Percentiles rank a stretch among this genome's conserved stretches.
phyloP scores from a whole-genome alignment of 2,329 filamentous ascomycete genomes.

The Calonectria crousiana region DNA sequence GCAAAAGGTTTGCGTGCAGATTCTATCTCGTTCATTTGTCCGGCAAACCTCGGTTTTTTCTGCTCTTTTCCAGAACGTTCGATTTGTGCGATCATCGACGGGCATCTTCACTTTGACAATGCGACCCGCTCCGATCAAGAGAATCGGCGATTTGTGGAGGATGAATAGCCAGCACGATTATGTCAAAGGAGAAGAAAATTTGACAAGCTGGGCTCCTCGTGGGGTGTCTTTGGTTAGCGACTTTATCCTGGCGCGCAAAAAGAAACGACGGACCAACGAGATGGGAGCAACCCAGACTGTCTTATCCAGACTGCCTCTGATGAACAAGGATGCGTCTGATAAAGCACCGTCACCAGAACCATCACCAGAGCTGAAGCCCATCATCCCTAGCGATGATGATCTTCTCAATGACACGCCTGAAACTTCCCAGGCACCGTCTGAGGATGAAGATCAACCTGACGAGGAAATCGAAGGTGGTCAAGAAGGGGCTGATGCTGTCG shows the following conservation, averaged over 20 bases:
- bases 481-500: slow-evolving; percentile 30
- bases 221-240: slow-evolving; percentile 93
- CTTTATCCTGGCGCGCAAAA: slow-evolving; percentile 81
- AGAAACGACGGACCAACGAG: slow-evolving; percentile 80
- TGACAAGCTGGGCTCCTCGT: slow-evolving; percentile 87
- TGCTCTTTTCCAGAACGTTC: slow-evolving; percentile 84
- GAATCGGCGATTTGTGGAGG: slow-evolving; percentile 93
- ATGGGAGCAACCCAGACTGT: slow-evolving; percentile 80
- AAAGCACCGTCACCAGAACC: slow-evolving; percentile 53
- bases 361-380: slow-evolving; percentile 51
- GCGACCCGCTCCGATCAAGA: slow-evolving; percentile 89
- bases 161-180: slow-evolving; percentile 97
- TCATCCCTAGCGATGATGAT: slow-evolving; percentile 67
- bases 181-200: slow-evolving; percentile 92
- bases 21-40: slow-evolving; percentile 85
- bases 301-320: slow-evolving; percentile 68
- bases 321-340: slow-evolving; percentile 49
- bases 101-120: slow-evolving; percentile 89
- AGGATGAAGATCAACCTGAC: slow-evolving; percentile 43
- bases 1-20: slow-evolving; percentile 84
- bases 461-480: slow-evolving; percentile 39
- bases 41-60: slow-evolving; percentile 90
- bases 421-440: slow-evolving; percentile 58
- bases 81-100: slow-evolving; percentile 88
- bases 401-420: slow-evolving; percentile 70